Evolutionary conservation across 2,329 filamentous ascomycete species (phyloP), one percentile per base, ranked within the genome.

Genomic region (Aspergillus sp.): DNA sequence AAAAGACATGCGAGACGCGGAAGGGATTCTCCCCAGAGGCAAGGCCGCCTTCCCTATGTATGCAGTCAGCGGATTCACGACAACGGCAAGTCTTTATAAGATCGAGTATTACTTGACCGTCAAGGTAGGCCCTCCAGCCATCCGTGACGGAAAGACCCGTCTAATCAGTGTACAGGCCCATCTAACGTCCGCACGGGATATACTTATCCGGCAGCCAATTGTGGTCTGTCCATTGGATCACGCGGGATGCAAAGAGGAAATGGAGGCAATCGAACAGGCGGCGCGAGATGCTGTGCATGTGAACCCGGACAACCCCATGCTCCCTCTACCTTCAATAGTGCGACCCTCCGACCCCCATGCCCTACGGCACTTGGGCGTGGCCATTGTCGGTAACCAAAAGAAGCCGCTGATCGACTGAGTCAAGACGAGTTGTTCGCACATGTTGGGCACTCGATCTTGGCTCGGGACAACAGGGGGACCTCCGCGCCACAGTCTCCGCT

Each of bases 21-120:
- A 97, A 49, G 94, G 94, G 22, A 87, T 96, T 54, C 79, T 97
- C 65, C 89, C 90, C 50, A 79, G 92, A 63, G 88, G 89, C 20
- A 94, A 91, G 70, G 82, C 90, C 9, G 89, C 87, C 22, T 97
- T 96, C 72, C 94, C 94, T 6, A 84, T 89, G 68, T 96, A 96
- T 68, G 85, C 88, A 51, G 87, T 96, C 43, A 86, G 83, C 32
- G 93, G 92, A 1, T 99, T 99, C 66, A 96, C 94, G 1, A 97
- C 94, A 0, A 89, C 89, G 7, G 95, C 90, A 32, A 93, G 88
- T 33, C 81, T 99, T 13, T 99, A 99, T 78, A 97, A 96, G 73
- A 96, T 99, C 68, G 93, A 99, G 73, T 99, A 96, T 69, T 99
- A 93, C 70, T 76, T 97, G 50, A 91, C 85, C 48, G 90, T 97